Conservation (phyloP, 805 yeast genomes). For the Cyberlindnera euphorbiiphila region DNA sequence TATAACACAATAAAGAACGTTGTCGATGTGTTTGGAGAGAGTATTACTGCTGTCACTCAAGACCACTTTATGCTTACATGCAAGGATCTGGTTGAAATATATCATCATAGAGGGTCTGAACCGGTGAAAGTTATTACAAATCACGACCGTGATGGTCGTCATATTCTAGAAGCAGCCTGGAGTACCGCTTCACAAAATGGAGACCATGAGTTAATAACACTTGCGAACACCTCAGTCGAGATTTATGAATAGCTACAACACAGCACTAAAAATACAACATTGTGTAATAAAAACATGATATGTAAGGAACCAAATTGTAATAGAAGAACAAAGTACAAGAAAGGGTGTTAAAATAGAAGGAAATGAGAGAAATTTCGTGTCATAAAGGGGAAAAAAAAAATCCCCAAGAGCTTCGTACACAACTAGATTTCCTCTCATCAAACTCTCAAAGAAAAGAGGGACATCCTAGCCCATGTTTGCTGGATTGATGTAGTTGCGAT, state of each 20-base stretch:
- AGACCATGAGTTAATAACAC: slow-evolving; percentile 1
- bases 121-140: slow-evolving; percentile 12
- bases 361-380: background rate
- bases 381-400: background rate
- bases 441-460: background rate
- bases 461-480: background rate
- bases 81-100: slow-evolving; percentile 14
- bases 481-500: slow-evolving; percentile 4
- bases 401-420: background rate
- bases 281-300: background rate
- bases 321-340: background rate
- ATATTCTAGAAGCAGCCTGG: slow-evolving; percentile 10
- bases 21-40: slow-evolving; percentile 15
- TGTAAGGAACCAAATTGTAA: background rate
- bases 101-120: background rate
- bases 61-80: slow-evolving; percentile 6
- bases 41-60: background rate
- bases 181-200: background rate
- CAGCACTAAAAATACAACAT: background rate
- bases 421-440: background rate
- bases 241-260: background rate
- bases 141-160: slow-evolving; percentile 9
- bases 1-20: slow-evolving; percentile 12
- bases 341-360: background rate
- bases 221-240: slow-evolving; percentile 5